Conservation (phyloP, 2,329 filamentous ascomycete genomes). For the Karstenula rhodostoma region DNA sequence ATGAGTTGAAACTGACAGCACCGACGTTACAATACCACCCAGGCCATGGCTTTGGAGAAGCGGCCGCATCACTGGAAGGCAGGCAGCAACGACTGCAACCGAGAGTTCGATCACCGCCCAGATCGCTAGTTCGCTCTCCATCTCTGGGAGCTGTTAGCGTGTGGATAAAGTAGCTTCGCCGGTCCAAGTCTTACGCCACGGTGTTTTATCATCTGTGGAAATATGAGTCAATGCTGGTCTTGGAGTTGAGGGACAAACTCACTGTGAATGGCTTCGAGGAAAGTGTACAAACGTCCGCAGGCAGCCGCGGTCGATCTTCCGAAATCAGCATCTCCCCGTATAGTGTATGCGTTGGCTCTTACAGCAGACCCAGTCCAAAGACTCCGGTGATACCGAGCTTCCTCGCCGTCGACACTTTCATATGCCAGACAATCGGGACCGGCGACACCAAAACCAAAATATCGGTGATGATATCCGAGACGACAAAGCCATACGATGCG, state of each 20-base stretch:
- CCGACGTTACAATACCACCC: not conserved
- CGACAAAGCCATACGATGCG: slow-evolving; percentile 11
- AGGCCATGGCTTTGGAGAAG: not conserved
- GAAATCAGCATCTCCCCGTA: not conserved
- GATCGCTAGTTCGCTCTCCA: slow-evolving; percentile 9
- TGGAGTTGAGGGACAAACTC: not conserved
- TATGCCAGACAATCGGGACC: slow-evolving; percentile 12
- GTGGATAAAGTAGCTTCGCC: not conserved
- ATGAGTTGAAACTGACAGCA: not conserved
- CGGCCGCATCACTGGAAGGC: slow-evolving; percentile 7
- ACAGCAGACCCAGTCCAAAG: slow-evolving; percentile 13
- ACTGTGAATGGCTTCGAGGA: not conserved
- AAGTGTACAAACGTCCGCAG: slow-evolving; percentile 7
- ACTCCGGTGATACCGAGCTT: slow-evolving; percentile 1
- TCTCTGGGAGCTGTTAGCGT: not conserved
- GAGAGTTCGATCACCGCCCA: slow-evolving; percentile 13
- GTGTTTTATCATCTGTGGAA: not conserved
- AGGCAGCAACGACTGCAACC: slow-evolving; percentile 12
- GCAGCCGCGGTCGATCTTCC: slow-evolving; percentile 9
- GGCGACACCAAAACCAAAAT: slow-evolving; percentile 9
- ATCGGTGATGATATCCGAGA: slow-evolving; percentile 15
- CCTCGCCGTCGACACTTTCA: slow-evolving; percentile 2
- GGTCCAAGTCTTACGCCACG: not conserved
- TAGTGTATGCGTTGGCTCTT: not conserved
- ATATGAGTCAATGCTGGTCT: not conserved